phyloP scores from a whole-genome alignment of 2,329 filamentous ascomycete genomes.

The Penicillium hesseltinei region DNA sequence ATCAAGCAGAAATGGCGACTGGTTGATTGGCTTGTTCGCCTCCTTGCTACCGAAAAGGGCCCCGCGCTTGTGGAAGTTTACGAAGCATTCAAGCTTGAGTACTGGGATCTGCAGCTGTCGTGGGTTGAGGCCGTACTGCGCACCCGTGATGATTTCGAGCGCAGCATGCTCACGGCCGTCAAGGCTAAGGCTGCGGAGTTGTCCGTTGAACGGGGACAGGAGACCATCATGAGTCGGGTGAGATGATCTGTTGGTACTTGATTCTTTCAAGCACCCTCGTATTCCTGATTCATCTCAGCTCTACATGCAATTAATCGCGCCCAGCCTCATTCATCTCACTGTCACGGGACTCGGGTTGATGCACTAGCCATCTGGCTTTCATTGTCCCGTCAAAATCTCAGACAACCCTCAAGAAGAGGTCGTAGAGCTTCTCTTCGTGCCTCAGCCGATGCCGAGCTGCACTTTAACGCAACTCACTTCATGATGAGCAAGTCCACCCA shows the following conservation, averaged over 20 bases:
- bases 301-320: neutral
- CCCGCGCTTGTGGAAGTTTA: conserved; percentile 73
- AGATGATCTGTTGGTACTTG: conserved; percentile 52
- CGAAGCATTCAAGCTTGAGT: conserved; percentile 75
- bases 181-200: conserved; percentile 87
- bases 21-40: conserved; percentile 75
- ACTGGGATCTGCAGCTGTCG: conserved; percentile 90
- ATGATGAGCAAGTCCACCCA: neutral
- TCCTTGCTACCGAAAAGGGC: conserved; percentile 74
- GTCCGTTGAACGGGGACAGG: conserved; percentile 72
- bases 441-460: neutral
- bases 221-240: conserved; percentile 94
- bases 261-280: too few relatives aligned
- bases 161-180: conserved; percentile 80
- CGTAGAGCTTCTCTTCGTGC: neutral
- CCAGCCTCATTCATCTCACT: too few relatives aligned
- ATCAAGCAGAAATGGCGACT: conserved; percentile 94
- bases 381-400: too few relatives aligned
- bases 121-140: conserved; percentile 94
- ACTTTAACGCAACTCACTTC: neutral
- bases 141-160: conserved; percentile 87
- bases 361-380: neutral
- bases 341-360: too few relatives aligned
- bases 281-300: too few relatives aligned
- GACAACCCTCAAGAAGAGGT: too few relatives aligned